Conservation (phyloP, 2,329 filamentous ascomycete genomes). For the Cytospora piceicola region DNA sequence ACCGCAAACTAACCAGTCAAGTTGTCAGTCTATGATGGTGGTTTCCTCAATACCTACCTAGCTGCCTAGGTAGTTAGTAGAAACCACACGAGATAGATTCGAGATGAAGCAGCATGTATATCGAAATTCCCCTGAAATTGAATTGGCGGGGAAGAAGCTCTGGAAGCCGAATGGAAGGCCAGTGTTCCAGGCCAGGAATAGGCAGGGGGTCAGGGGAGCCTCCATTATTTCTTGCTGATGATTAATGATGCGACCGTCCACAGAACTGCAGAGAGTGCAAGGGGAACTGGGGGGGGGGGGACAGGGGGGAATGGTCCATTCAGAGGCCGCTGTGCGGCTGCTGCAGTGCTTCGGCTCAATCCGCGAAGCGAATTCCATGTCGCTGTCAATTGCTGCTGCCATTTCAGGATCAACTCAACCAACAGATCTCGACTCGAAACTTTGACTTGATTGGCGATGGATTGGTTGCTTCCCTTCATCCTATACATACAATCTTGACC, state of each 20-base stretch:
- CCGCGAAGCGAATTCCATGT: slow-evolving; percentile 18
- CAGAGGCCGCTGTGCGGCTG: background rate
- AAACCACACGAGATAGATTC: background rate
- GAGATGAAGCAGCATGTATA: slow-evolving; percentile 17
- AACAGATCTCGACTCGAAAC: slow-evolving; percentile 7
- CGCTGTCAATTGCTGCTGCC: background rate
- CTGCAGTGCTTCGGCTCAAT: slow-evolving; percentile 17
- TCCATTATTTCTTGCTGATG: background rate
- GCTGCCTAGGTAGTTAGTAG: no score
- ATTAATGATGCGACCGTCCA: background rate
- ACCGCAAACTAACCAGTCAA: background rate
- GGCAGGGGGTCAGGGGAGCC: slow-evolving; percentile 14
- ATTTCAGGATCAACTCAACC: slow-evolving; percentile 4
- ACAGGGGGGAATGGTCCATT: background rate
- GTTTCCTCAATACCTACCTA: background rate
- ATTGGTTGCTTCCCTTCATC: background rate
- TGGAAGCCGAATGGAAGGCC: slow-evolving; percentile 25
- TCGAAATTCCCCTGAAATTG: slow-evolving; percentile 23
- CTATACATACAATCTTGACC: background rate
- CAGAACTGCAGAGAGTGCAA: background rate
- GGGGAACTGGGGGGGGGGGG: no score
- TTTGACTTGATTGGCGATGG: slow-evolving; percentile 1
- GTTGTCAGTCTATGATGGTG: background rate
- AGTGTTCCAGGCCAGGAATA: background rate
- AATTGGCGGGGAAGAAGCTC: slow-evolving; percentile 24